phyloP scores from a whole-genome alignment of 345 rosid genomes.

The Jatropha curcas region DNA sequence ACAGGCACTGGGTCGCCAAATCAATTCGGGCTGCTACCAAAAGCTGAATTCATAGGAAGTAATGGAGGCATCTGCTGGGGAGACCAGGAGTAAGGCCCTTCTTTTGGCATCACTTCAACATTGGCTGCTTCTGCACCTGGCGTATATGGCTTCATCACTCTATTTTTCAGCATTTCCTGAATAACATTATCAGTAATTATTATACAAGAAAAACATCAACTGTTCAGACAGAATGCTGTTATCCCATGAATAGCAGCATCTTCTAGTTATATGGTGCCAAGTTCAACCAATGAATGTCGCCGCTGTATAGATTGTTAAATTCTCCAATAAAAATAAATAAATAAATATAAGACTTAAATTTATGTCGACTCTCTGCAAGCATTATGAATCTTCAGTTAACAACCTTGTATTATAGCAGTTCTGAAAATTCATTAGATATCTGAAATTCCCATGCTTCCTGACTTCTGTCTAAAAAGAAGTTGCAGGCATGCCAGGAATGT shows the following conservation, averaged over 20 bases:
- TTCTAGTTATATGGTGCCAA: not conserved
- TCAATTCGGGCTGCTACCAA: constrained; percentile 54
- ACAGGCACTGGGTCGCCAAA: not conserved
- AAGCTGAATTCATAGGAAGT: constrained; percentile 52
- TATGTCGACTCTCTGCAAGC: too few species aligned
- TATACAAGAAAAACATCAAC: not conserved
- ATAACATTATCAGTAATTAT: constrained; percentile 14
- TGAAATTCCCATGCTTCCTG: not conserved
- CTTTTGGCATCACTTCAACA: constrained; percentile 51
- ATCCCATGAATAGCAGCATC: not conserved
- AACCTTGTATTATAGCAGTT: not conserved
- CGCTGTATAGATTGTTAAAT: not conserved
- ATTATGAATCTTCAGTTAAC: not conserved
- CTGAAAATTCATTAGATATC: not conserved
- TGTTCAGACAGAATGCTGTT: not conserved
- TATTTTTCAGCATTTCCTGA: constrained; percentile 72
- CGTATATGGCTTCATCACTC: constrained; percentile 81
- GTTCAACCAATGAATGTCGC: not conserved
- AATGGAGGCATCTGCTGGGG: constrained; percentile 55
- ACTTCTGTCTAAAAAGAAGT: not conserved
- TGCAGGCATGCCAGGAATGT: not conserved
- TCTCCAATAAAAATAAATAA: too few species aligned
- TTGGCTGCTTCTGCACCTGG: constrained; percentile 39
- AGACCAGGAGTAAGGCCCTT: constrained; percentile 45
- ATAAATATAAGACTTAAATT: too few species aligned